phyloP scores from a whole-genome alignment of 257 asterid species.

The Solanum pinnatisectum region DNA sequence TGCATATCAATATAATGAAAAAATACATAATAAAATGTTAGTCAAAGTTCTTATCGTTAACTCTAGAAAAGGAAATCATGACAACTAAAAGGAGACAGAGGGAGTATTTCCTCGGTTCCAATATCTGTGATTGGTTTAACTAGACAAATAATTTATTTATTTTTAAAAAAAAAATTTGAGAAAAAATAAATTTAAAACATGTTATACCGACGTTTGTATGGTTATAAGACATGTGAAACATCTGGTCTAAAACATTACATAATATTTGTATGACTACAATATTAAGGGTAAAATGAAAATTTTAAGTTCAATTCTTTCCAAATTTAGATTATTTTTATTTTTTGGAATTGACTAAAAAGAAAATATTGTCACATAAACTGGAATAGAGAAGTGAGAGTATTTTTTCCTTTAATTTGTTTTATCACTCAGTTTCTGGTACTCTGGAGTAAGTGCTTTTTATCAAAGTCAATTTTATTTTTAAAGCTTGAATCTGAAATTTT shows the following conservation, averaged over 20 bases:
- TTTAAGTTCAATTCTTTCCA: background rate
- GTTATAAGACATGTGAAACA: background rate
- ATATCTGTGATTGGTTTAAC: background rate
- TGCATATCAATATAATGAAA: no score
- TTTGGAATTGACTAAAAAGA: background rate
- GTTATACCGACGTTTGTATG: background rate
- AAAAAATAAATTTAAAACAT: background rate
- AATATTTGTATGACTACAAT: background rate
- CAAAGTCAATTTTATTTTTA: background rate
- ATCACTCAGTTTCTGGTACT: accelerated
- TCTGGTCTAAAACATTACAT: background rate
- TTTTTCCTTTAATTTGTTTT: background rate
- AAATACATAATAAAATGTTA: no score
- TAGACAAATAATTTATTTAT: background rate
- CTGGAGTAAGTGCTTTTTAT: accelerated
- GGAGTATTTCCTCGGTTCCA: background rate
- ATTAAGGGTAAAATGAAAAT: background rate
- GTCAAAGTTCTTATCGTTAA: no score
- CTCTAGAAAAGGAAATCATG: no score
- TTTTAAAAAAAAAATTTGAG: background rate
- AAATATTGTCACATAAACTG: background rate
- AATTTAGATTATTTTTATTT: background rate
- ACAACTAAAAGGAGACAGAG: no score
- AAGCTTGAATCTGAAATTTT: accelerated
- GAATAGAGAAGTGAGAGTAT: background rate